Evolutionary conservation across 129 eudicot species (phyloP), one percentile per base, ranked within the genome.

Genomic region (Flaveria robusta): DNA sequence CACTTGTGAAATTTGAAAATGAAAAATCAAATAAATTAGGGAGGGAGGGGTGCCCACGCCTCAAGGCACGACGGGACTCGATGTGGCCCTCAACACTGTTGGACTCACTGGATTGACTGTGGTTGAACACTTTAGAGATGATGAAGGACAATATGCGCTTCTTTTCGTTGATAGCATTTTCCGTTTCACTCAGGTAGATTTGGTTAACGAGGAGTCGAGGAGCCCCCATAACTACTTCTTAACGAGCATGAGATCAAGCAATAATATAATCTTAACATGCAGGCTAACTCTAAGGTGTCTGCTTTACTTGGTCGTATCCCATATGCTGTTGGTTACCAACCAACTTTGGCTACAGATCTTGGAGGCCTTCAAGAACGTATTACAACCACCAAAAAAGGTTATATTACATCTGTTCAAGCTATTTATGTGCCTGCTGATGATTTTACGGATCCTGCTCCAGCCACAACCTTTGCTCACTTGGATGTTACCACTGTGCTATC

Each of bases 201-300:
- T 15, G 58, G 24, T 39, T 31, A 67, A 16, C 41, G 37, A 29
- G 12, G 16, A 5, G 15, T 42, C 51, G 4, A 59, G 6, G 0
- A 50, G 2, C 11, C 5, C 15, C 11, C 66, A 24, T 24, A 24
- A 24, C 9, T 10, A 24, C 39, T 59, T 59, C 39, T 24, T 59
- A 13, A 59, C 1, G 9, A 10, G 37, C 66, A 59, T 12, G 9
- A 59, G 18, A 23, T 12, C 24, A 58, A 56, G 37, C n/a, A 23
- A 23, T 59, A 24, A 13, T 58, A 10, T 11, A 2, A 24, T 15
- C 1, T 41, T n/a, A 10, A 19, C 42, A 13, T 55, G 31, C 55
- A 92, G 98, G 98, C 98, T 19, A 92, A 92, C 86, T 92, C 98
- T n/a, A 96, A 90, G 83, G 98, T 90, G 83, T 89, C 93, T 92